phyloP scores from a whole-genome alignment of 352 stramenopile species.

The Phytophthora palmivora region DNA sequence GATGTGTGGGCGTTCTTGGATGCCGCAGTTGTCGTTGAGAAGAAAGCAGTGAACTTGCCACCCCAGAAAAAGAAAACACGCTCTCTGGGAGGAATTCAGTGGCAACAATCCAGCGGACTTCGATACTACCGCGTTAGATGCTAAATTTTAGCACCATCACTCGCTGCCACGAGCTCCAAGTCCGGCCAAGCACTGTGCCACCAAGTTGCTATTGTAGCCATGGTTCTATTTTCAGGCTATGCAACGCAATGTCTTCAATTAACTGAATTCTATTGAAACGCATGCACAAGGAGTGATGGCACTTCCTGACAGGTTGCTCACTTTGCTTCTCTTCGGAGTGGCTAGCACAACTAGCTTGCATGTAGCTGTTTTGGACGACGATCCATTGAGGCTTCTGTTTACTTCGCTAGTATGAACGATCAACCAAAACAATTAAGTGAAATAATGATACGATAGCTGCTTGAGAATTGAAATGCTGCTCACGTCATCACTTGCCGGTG shows the following conservation, averaged over 20 bases:
- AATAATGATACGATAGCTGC: not conserved
- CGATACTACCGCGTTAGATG: conserved; percentile 6
- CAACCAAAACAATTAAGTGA: not conserved
- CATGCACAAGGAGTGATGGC: not conserved
- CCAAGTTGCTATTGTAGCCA: not conserved
- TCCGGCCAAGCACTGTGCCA: not conserved
- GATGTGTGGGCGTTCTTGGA: not conserved
- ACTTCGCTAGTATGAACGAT: not conserved
- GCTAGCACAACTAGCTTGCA: too few relatives aligned
- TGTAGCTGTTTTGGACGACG: too few relatives aligned
- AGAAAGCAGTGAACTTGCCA: not conserved
- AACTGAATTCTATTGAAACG: conserved; percentile 2
- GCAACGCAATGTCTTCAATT: conserved; percentile 11
- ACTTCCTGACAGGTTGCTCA: not conserved
- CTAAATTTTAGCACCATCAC: not conserved
- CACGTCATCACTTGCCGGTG: too few relatives aligned
- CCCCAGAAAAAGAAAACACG: not conserved
- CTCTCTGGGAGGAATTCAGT: conserved; percentile 8
- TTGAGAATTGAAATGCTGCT: too few relatives aligned
- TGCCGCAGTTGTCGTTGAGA: not conserved
- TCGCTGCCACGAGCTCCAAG: not conserved
- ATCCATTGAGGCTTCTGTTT: too few relatives aligned
- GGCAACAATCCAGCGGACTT: not conserved
- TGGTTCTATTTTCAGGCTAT: conserved; percentile 2
- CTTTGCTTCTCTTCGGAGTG: too few relatives aligned